phyloP scores from a whole-genome alignment of 169 alveolate species.

The Plasmodium gaboni region DNA sequence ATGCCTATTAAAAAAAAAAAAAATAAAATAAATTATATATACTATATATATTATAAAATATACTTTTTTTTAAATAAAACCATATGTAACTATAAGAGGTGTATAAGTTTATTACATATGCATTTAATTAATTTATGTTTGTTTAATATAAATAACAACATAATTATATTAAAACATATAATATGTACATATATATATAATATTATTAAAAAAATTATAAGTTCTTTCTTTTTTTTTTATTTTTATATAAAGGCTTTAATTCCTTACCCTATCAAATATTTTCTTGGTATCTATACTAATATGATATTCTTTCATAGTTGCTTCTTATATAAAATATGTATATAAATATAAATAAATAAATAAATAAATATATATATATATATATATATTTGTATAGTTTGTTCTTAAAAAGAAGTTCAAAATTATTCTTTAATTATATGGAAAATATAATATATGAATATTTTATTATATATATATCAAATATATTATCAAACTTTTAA shows the following conservation, averaged over 20 bases:
- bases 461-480: too few relatives aligned
- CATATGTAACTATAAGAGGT: not conserved
- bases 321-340: too few relatives aligned
- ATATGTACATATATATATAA: not conserved
- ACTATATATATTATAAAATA: not conserved
- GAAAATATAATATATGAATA: too few relatives aligned
- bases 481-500: too few relatives aligned
- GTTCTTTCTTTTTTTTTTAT: not conserved
- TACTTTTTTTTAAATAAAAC: not conserved
- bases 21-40: not conserved
- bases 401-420: too few relatives aligned
- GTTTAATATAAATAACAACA: not conserved
- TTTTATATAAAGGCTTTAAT: too few relatives aligned
- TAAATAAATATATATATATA: too few relatives aligned
- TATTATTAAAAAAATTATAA: not conserved
- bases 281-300: conserved; percentile 13
- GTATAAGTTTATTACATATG: not conserved
- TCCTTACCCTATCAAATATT: conserved; percentile 25
- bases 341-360: too few relatives aligned
- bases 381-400: too few relatives aligned
- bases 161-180: not conserved
- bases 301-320: too few relatives aligned
- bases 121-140: not conserved
- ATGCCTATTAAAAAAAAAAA: conserved; percentile 27
- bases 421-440: too few relatives aligned